Base-by-base conservation (phyloP, 1,284 basidiomycete genomes). In the Austropuccinia psidii region DNA sequence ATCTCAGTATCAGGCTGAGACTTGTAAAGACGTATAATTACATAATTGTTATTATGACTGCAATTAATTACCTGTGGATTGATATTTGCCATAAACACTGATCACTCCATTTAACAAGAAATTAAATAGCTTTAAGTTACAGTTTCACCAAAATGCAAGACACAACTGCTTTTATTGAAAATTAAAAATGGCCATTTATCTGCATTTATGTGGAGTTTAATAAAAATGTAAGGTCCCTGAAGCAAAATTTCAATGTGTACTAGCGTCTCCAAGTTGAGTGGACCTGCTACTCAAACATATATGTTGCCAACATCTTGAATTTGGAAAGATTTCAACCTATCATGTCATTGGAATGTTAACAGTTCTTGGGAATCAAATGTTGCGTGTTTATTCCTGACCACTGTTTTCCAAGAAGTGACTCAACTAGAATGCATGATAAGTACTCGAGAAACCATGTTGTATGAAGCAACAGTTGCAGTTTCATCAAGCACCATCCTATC, bases 251-350 rank as follows among this genome's bases (percentile, higher is more conserved):
- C 67, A 21, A 45, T 54, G 41, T 74, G 72, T 4, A 74, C 61
- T 43, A 74, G 47, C 27, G 61, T 74, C 49, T 74, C 72, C 21
- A 57, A 49, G 45, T 54, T 62, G 21, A 33, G 43, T 1, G 62
- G 52, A 37, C 57, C 60, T 11, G 13, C n/a, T 19, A 33, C 52
- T 62, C 72, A 62, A 37, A 74, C 50, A 35, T 57, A 74, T 3
- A 74, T 54, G 47, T 74, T 74, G n/a, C 72, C 72, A 35, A 74
- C 72, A 49, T 74, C 58, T 74, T 74, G 72, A 15, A 74, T 74
- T 58, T 43, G 72, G 35, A 74, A 74, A 45, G 61, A 50, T 39
- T 74, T 74, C 45, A 62, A 74, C 72, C 72, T 74, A 31, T 5
- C 47, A 39, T 19, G 49, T n/a, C n/a, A n/a, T n/a, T n/a, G n/a